Conservation (phyloP, 352 stramenopile species). For the Globisporangium yorkense region DNA sequence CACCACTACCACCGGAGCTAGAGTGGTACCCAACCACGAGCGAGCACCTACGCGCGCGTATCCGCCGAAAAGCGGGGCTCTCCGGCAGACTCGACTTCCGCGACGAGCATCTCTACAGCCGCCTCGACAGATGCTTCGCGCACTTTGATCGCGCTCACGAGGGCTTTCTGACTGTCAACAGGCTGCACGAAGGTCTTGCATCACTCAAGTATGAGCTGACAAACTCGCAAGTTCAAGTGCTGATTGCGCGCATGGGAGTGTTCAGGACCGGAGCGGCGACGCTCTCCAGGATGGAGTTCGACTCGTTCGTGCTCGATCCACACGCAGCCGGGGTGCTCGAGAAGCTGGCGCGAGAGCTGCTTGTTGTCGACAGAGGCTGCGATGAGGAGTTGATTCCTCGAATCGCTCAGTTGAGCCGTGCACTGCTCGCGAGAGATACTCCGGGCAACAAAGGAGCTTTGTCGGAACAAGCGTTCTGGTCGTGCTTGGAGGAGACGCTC, state of each 20-base stretch:
- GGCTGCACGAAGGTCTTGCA: conserved; percentile 28
- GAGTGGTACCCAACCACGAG: conserved; percentile 20
- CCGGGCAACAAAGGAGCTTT: conserved; percentile 21
- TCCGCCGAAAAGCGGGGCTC: conserved; percentile 30
- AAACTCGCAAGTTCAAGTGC: conserved; percentile 22
- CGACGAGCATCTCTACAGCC: conserved; percentile 18
- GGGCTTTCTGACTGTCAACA: conserved; percentile 37
- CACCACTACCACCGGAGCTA: conserved; percentile 4
- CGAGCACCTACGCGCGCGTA: conserved; percentile 39
- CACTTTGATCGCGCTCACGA: conserved; percentile 61
- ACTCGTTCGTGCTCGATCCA: conserved; percentile 68
- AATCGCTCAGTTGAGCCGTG: conserved; percentile 43
- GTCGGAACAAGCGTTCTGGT: conserved; percentile 20
- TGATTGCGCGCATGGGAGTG: conserved; percentile 35
- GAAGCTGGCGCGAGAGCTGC: conserved; percentile 29
- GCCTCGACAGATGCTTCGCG: conserved; percentile 43
- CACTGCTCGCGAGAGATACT: conserved; percentile 33
- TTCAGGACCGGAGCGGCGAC: conserved; percentile 32
- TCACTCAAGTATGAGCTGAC: conserved; percentile 40
- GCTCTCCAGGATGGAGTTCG: conserved; percentile 72
- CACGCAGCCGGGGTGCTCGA: conserved; percentile 26
- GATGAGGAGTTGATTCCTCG: conserved; percentile 21
- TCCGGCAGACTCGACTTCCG: conserved; percentile 23
- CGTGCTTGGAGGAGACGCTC: conserved; percentile 27
- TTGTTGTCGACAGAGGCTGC: conserved; percentile 12